Base-by-base conservation (phyloP, 163 green algal species). In the Trebouxia gelatinosa region DNA sequence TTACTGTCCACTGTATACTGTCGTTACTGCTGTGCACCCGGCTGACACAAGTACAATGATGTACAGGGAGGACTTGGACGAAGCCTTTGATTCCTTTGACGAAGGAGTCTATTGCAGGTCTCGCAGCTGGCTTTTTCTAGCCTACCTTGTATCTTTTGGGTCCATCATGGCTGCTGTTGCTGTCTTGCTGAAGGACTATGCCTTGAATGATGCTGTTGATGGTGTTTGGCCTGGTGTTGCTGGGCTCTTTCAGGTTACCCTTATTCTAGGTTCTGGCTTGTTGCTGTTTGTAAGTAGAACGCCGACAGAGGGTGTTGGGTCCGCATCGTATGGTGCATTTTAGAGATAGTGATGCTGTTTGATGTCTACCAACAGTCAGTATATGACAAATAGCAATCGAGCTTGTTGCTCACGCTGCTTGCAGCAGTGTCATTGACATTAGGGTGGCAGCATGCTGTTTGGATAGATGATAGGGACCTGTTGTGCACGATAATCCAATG, bases 261-360 rank as follows among this genome's bases (percentile, higher is more conserved):
- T 89, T 61, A 96, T 97, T 59, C 83, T 97, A 23, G 93, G 83
- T 6, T 86, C 78, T 29, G 91, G 88, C 0, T 78, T 97, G 23
- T 39, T 96, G 23, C 94, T 97, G 61, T 96, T 95, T 78, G 78
- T 96, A 0, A 90, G 85, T 2, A 46, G 93, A 7, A 92, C 90
- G 29, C 86, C 90, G 23, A 54, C 50, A 48, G 50, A 78, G 7
- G 71, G 71, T 32, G 3, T 28, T 29, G 17, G n/a, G 11, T 40
- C 40, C 31, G 31, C 40, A 2, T 40, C 9, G 17, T 76, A 76
- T 62, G 68, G 68, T 23, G 48, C 40, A 21, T 76, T 76, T 29
- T 76, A 26, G 48, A 3, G 3, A 7, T 23, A 28, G 2, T 59
- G 2, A 28, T 59, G 2, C 13, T 58, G 46, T 58, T n/a, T n/a